Evolutionary conservation across 2,329 filamentous ascomycete species (phyloP).

Genomic region (Emericellopsis cladophorae): DNA sequence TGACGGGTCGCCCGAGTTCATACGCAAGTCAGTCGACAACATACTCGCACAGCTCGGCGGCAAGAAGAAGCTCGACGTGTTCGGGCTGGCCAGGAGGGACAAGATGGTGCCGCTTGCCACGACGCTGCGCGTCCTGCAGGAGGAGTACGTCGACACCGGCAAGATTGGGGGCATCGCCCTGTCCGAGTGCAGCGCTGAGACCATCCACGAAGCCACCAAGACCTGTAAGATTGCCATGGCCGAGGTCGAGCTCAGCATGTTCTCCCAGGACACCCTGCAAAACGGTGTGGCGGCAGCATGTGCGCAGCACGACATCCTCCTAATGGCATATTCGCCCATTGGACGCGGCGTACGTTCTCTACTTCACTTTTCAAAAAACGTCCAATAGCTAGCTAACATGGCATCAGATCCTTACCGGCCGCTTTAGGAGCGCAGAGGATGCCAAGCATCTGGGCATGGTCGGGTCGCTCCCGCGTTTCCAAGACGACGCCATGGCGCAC

Average conservation of each 20-base stretch:
- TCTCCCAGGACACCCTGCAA: slow-evolving; percentile 29
- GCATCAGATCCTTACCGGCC: slow-evolving; percentile 39
- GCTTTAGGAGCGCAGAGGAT: slow-evolving; percentile 39
- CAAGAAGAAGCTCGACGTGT: slow-evolving; percentile 48
- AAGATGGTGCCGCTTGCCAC: slow-evolving; percentile 27
- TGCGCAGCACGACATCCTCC: slow-evolving; percentile 51
- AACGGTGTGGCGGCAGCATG: slow-evolving; percentile 43
- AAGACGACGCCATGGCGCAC: slow-evolving; percentile 45
- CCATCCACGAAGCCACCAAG: slow-evolving; percentile 33
- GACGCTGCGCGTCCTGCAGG: slow-evolving; percentile 28
- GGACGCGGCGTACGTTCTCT: slow-evolving; percentile 34
- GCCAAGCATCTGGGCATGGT: slow-evolving; percentile 38
- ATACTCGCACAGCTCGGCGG: slow-evolving; percentile 36
- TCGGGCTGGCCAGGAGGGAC: slow-evolving; percentile 46
- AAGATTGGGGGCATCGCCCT: slow-evolving; percentile 37
- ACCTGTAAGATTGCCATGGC: slow-evolving; percentile 30
- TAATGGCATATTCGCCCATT: slow-evolving; percentile 62
- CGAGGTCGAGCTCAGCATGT: slow-evolving; percentile 42
- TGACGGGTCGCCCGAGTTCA: slow-evolving; percentile 38
- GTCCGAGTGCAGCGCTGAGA: slow-evolving; percentile 36
- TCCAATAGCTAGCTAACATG: slow-evolving; percentile 16
- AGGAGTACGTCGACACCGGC: slow-evolving; percentile 37
- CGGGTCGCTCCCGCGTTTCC: slow-evolving; percentile 41
- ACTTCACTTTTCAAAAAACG: no score
- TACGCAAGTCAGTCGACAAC: slow-evolving; percentile 46